These are phyloP conservation scores for Arthroderma uncinatum DNA, from an alignment of 2,329 filamentous ascomycete genomes.

Conservation along the genomic window DNA sequence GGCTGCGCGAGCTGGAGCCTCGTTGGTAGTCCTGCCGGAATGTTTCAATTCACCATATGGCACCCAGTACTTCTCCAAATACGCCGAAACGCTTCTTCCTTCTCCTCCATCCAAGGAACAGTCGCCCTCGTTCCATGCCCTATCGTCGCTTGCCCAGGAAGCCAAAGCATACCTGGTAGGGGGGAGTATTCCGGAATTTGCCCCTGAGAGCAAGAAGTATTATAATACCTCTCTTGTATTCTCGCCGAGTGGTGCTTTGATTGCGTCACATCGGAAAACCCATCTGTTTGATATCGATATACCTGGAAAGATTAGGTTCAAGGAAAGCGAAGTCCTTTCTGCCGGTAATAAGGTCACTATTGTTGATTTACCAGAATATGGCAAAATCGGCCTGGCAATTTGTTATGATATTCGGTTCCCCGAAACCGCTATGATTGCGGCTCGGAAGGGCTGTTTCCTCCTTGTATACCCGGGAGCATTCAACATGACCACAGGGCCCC, in stretches of 20 bases:
- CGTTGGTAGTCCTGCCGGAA: conserved; percentile 85
- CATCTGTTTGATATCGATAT: conserved; percentile 98
- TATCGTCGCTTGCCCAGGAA: conserved; percentile 68
- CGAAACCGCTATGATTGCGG: conserved; percentile 80
- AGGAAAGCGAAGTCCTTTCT: conserved; percentile 77
- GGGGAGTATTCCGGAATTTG: conserved; percentile 82
- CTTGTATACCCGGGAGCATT: conserved; percentile 94
- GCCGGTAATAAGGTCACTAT: conserved; percentile 78
- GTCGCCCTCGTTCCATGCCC: conserved; percentile 74
- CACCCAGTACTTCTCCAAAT: conserved; percentile 76
- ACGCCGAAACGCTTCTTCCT: conserved; percentile 78
- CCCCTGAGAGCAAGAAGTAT: conserved; percentile 54
- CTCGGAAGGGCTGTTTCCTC: conserved; percentile 73
- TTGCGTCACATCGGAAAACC: conserved; percentile 85
- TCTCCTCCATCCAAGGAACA: conserved; percentile 58
- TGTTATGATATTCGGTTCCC: conserved; percentile 98
- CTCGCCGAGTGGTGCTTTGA: conserved; percentile 60
- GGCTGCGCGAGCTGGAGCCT: conserved; percentile 63
- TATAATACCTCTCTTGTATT: conserved; percentile 91
- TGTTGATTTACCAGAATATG: conserved; percentile 78
- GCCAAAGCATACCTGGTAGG: conserved; percentile 73
- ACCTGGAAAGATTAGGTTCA: conserved; percentile 84
- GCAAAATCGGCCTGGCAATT: conserved; percentile 76
- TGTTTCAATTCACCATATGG: conserved; percentile 99
- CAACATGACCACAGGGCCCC: conserved; percentile 79